phyloP scores from a whole-genome alignment of 768 basidiomycete genomes.

The Amylocystis lapponica region DNA sequence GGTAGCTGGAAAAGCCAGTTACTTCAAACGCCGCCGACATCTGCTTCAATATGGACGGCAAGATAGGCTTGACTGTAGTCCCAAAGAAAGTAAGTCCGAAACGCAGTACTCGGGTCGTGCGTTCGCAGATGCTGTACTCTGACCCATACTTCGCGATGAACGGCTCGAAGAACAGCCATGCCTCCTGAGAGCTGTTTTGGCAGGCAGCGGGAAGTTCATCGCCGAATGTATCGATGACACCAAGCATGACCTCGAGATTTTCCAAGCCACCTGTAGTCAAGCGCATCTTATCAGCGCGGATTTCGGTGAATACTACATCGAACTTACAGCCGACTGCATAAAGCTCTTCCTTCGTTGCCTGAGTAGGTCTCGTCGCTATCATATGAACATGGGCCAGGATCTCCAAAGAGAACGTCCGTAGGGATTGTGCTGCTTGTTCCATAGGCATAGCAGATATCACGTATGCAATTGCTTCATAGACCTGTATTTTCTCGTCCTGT shows the following conservation, averaged over 20 bases:
- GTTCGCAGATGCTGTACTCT: slow-evolving; percentile 74
- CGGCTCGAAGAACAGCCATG: slow-evolving; percentile 78
- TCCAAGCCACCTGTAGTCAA: slow-evolving; percentile 68
- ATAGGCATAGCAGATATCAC: slow-evolving; percentile 95
- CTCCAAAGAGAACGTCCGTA: slow-evolving; percentile 83
- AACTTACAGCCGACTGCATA: slow-evolving; percentile 60
- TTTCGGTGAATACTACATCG: neutral
- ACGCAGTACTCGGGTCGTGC: slow-evolving; percentile 77
- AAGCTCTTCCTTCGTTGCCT: slow-evolving; percentile 67
- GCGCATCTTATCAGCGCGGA: neutral
- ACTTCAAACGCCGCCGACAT: slow-evolving; percentile 76
- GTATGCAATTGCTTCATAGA: slow-evolving; percentile 93
- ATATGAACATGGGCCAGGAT: slow-evolving; percentile 74
- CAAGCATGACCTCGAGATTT: slow-evolving; percentile 89
- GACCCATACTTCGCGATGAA: slow-evolving; percentile 77
- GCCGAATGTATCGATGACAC: slow-evolving; percentile 75
- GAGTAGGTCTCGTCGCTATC: slow-evolving; percentile 44
- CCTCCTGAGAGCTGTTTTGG: slow-evolving; percentile 68
- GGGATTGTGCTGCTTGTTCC: slow-evolving; percentile 77
- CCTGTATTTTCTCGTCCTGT: slow-evolving; percentile 85
- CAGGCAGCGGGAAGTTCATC: slow-evolving; percentile 80
- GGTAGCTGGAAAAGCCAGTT: slow-evolving; percentile 78
- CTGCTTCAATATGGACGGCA: slow-evolving; percentile 64
- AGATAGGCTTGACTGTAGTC: slow-evolving; percentile 53
- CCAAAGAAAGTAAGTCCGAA: slow-evolving; percentile 82